Evolutionary conservation across 176 grass and related monocot genomes (phyloP).

Genomic region (Cenchrus americanus): DNA sequence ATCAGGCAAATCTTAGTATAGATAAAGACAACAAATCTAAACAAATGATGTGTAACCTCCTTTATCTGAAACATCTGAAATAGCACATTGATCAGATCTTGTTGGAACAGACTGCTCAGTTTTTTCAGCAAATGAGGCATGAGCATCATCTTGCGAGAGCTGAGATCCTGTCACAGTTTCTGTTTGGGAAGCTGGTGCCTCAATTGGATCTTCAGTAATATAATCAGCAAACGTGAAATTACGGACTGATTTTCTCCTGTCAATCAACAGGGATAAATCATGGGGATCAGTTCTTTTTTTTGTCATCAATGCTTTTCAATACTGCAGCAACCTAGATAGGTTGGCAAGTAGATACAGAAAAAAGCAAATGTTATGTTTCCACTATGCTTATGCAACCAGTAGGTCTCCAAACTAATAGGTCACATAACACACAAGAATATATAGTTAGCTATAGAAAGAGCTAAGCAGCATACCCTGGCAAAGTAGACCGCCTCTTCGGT

Average conservation of each 20-base stretch:
- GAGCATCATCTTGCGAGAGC: constrained; percentile 27
- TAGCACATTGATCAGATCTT: constrained; percentile 30
- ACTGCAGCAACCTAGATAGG: background rate
- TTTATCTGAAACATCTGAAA: constrained; percentile 39
- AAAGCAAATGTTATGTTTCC: constrained; percentile 15
- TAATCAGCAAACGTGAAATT: constrained; percentile 11
- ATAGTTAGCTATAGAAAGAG: constrained; percentile 7
- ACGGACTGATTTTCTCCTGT: constrained; percentile 49
- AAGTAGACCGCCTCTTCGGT: constrained; percentile 42
- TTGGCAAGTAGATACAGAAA: constrained; percentile 25
- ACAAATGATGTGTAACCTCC: constrained; percentile 48
- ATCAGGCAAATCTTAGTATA: constrained; percentile 27
- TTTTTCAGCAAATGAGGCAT: constrained; percentile 33
- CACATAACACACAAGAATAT: constrained; percentile 1
- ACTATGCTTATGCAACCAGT: constrained; percentile 33
- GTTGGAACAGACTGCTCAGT: constrained; percentile 30
- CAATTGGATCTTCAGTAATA: constrained; percentile 12
- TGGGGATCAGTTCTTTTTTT: constrained; percentile 28
- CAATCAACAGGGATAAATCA: constrained; percentile 41
- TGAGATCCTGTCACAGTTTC: constrained; percentile 35
- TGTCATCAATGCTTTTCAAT: constrained; percentile 23
- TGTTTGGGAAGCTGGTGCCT: constrained; percentile 26
- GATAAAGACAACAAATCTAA: constrained; percentile 18
- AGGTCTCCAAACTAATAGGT: background rate
- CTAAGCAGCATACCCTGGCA: constrained; percentile 42